Evolutionary conservation across 192 early-diverging fungal species (phyloP), one percentile per base, ranked within the genome.

Genomic region (Coemansia sp.): DNA sequence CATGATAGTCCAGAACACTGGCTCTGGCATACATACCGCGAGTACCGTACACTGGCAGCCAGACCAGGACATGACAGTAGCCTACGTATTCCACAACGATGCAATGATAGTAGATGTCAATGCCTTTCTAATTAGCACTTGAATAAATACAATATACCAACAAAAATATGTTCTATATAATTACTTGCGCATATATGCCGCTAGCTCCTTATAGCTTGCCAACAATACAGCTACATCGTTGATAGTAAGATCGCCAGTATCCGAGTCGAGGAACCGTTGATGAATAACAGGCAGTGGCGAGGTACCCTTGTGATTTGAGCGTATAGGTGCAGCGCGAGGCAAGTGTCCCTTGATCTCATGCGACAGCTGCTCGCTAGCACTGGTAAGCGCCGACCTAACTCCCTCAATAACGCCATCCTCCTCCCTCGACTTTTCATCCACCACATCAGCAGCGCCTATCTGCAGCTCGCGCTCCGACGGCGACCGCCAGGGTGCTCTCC

Each of bases 161-260:
- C 4, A 34, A 34, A 35, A 45, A 24, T 20, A 44, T 37, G 2
- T 6, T 15, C 9, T 53, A n/a, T 37, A 13, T 30, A 10, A 15
- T 59, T 62, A 70, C 37, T 73, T 50, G 60, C 68, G 32, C 60
- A 70, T 20, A 41, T 71, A 73, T 2, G 47, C 56, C 0, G 74
- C 73, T 15, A 82, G 65, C 22, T 82, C 79, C 59, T 82, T 70
- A 74, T 82, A 82, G 29, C 74, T 76, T 3, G 65, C 61, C 20
- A 82, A 38, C 22, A 82, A 49, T 18, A 70, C 67, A 1, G 70
- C 20, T n/a, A 82, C 70, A 39, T 82, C 79, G 61, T 69, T 64
- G 20, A 82, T 64, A 10, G 59, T 70, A 32, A 82, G 64, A 12
- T 73, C 70, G 30, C 61, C 67, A 1, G 68, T 35, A 1, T 62